These are phyloP conservation scores for Torulaspora microellipsoides DNA, from an alignment of 805 yeast genomes.

Conservation along the genomic window DNA sequence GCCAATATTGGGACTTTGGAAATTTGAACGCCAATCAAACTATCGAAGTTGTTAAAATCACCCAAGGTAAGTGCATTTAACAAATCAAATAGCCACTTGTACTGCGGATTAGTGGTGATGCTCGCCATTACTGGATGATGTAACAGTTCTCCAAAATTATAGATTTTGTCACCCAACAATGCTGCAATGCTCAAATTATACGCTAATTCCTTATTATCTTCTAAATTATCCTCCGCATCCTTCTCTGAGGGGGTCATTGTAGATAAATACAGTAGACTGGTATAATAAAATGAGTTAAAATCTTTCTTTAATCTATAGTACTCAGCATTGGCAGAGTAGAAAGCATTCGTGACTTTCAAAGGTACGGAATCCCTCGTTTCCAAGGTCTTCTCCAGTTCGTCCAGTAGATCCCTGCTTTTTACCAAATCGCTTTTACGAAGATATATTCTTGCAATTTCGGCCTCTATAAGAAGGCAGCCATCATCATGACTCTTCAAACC, in stretches of 20 bases:
- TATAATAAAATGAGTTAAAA: slow-evolving; percentile 75
- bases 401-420: slow-evolving; percentile 65
- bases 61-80: slow-evolving; percentile 73
- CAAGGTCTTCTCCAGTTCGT: slow-evolving; percentile 51
- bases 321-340: slow-evolving; percentile 73
- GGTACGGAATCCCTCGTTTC: slow-evolving; percentile 55
- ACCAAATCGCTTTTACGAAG: slow-evolving; percentile 50
- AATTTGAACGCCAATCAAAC: slow-evolving; percentile 38
- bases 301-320: slow-evolving; percentile 70
- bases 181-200: slow-evolving; percentile 83
- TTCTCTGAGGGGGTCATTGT: slow-evolving; percentile 43
- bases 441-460: slow-evolving; percentile 73
- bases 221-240: slow-evolving; percentile 33
- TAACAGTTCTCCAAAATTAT: slow-evolving; percentile 92
- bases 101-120: slow-evolving; percentile 43
- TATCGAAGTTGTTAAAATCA: slow-evolving; percentile 62
- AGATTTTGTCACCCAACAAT: slow-evolving; percentile 82
- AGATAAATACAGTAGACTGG: slow-evolving; percentile 76
- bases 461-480: slow-evolving; percentile 54
- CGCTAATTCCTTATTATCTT: slow-evolving; percentile 49
- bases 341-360: slow-evolving; percentile 71
- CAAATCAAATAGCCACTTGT: slow-evolving; percentile 68
- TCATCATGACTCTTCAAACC: slow-evolving; percentile 42
- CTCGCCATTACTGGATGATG: slow-evolving; percentile 75
- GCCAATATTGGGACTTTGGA: slow-evolving; percentile 53